Conservation (phyloP, 805 yeast genomes). For the Starmerella kuoi region DNA sequence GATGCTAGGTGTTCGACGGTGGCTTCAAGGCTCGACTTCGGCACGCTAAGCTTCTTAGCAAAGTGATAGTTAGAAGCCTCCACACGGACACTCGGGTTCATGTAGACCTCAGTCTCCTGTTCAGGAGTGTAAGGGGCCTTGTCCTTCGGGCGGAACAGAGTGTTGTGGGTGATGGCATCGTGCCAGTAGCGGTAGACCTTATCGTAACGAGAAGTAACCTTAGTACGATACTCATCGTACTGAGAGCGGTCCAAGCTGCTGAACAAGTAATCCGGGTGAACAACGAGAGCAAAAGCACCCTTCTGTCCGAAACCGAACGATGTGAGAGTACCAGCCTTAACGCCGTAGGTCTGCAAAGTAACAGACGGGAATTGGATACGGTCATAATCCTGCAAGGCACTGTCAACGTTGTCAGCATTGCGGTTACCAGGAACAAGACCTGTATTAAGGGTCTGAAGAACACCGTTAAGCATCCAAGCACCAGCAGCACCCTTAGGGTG, state of each 20-base stretch:
- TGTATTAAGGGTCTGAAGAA: constrained; percentile 76
- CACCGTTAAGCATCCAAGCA: constrained; percentile 99
- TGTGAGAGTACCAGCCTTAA: constrained; percentile 92
- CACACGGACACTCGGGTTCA: constrained; percentile 88
- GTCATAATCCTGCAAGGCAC: constrained; percentile 66
- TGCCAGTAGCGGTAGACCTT: constrained; percentile 90
- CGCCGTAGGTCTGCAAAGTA: constrained; percentile 86
- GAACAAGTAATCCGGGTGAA: constrained; percentile 87
- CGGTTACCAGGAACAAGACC: constrained; percentile 98
- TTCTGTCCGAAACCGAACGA: constrained; percentile 99
- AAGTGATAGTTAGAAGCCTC: constrained; percentile 23
- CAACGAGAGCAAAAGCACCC: constrained; percentile 90
- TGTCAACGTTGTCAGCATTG: constrained; percentile 94
- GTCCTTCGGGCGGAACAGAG: constrained; percentile 85
- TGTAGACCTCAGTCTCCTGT: constrained; percentile 78
- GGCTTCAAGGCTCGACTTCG: constrained; percentile 27
- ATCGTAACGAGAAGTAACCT: constrained; percentile 72
- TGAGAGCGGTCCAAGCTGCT: constrained; percentile 63
- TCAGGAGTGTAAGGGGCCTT: constrained; percentile 86
- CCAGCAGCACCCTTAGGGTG: constrained; percentile 99
- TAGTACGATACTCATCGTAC: constrained; percentile 57
- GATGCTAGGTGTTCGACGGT: constrained; percentile 28
- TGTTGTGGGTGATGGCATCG: constrained; percentile 80
- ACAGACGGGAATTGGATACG: constrained; percentile 90
- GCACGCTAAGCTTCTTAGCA: constrained; percentile 7